Conservation (phyloP, 2,329 filamentous ascomycete species). For the Epichloe amarillans region DNA sequence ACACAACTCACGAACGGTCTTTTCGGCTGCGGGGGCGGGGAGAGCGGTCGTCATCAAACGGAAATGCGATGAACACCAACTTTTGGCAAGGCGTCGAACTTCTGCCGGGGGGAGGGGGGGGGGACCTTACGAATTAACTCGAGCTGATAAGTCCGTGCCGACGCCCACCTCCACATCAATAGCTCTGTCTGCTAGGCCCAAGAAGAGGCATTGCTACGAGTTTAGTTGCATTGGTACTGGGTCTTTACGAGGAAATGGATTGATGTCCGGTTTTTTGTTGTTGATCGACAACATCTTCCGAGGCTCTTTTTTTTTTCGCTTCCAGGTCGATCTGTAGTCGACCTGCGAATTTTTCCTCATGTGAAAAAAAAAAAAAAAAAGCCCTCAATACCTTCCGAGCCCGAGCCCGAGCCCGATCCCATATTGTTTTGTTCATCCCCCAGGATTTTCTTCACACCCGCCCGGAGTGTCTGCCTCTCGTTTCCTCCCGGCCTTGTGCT, state of each 20-base stretch:
- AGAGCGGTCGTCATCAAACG: too few relatives aligned
- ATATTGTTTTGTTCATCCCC: slow-evolving; percentile 2
- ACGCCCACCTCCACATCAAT: slow-evolving; percentile 2
- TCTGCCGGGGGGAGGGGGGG: too few relatives aligned
- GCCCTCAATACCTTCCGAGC: too few relatives aligned
- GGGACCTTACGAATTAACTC: background rate
- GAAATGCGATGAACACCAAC: too few relatives aligned
- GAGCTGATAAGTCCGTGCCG: background rate
- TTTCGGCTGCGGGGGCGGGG: too few relatives aligned
- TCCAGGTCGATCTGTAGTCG: background rate
- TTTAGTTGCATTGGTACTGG: slow-evolving; percentile 3
- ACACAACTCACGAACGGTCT: too few relatives aligned
- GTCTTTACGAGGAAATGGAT: background rate
- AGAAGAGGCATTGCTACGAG: slow-evolving; percentile 6
- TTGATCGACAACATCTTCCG: slow-evolving; percentile 2
- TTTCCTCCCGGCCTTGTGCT: background rate
- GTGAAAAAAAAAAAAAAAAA: background rate
- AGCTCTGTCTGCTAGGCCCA: background rate
- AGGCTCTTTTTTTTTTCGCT: background rate
- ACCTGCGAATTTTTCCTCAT: background rate
- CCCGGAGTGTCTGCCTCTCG: background rate
- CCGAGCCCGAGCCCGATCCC: background rate
- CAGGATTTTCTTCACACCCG: background rate
- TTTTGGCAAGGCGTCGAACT: too few relatives aligned
- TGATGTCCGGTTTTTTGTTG: background rate